A percentile compares a stretch with the other conserved stretches of the same genome.
phyloP scores from a whole-genome alignment of 2,329 filamentous ascomycete genomes.

The Fusarium sp. region DNA sequence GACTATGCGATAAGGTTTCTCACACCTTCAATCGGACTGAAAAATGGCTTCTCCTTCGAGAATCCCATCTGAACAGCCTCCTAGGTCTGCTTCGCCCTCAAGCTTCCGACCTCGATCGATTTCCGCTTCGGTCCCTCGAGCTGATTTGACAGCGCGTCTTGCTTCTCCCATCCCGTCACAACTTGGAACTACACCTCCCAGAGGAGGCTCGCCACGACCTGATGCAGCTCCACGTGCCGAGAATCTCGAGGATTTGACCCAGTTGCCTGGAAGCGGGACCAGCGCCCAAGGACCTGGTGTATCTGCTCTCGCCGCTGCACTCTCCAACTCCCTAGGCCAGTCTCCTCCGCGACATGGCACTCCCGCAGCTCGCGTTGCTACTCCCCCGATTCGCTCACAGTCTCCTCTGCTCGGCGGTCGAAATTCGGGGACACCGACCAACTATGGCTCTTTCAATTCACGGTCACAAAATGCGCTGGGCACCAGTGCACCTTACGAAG shows the following conservation, averaged over 20 bases:
- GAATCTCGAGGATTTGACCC: slow-evolving; percentile 60
- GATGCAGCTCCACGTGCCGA: slow-evolving; percentile 32
- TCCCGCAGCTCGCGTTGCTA: slow-evolving; percentile 63
- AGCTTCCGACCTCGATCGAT: slow-evolving; percentile 58
- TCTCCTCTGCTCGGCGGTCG: slow-evolving; percentile 53
- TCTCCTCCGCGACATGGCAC: slow-evolving; percentile 77
- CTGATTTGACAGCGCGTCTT: slow-evolving; percentile 68
- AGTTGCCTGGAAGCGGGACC: slow-evolving; percentile 72
- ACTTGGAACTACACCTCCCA: slow-evolving; percentile 50
- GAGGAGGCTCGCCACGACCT: slow-evolving; percentile 47
- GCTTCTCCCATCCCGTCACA: slow-evolving; percentile 64
- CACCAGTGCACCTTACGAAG: slow-evolving; percentile 74
- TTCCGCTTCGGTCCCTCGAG: slow-evolving; percentile 65
- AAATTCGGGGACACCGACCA: slow-evolving; percentile 67
- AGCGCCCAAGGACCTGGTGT: slow-evolving; percentile 80
- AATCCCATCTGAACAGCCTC: slow-evolving; percentile 50
- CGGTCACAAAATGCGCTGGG: slow-evolving; percentile 63
- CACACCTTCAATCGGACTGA: slow-evolving; percentile 23
- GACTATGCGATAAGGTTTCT: slow-evolving; percentile 43
- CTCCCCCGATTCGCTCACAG: slow-evolving; percentile 59
- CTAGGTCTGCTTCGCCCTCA: slow-evolving; percentile 58
- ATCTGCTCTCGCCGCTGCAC: slow-evolving; percentile 88
- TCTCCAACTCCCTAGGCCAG: slow-evolving; percentile 77
- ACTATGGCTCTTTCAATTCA: slow-evolving; percentile 87
- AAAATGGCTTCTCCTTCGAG: slow-evolving; percentile 53